Evolutionary conservation across 1,284 basidiomycete genomes (phyloP), one percentile per base, ranked within the genome.

Genomic region (Melampsora larici-populina): DNA sequence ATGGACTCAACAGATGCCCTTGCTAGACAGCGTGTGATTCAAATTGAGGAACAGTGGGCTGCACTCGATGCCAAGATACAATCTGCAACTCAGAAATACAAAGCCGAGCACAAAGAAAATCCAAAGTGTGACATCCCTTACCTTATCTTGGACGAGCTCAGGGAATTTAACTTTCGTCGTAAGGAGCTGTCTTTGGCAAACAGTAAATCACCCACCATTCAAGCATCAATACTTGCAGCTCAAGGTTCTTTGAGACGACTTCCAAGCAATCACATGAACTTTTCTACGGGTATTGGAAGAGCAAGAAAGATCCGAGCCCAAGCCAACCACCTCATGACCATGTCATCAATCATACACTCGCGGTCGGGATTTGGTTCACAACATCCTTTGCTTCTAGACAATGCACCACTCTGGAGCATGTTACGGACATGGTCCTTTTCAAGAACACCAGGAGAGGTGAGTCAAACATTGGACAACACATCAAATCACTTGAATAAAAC

Each of bases 151-250:
- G 46, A 73, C 33, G 51, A 65, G n/a, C 63, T 66, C 8, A 49
- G 65, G 49, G 71, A 73, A 31, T 73, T 64, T 49, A 73, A 73
- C 63, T 33, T 15, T 11, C 49, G 31, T 43, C 29, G 62, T 26
- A 51, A 36, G 17, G 33, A 73, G 18, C 51, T 65, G n/a, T 24
- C 63, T 11, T 5, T 73, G 3, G 1, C n/a, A 26, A 48, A 64
- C 9, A 33, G 58, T 15, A 24, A 29, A 36, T 48, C 62, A n/a
- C 71, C 60, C 17, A 17, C 71, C 36, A 18, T 31, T 31, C 48
- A 55, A 18, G 71, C 60, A 31, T 51, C 71, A 48, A 43, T 73
- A n/a, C 58, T 63, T 65, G 63, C 70, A 62, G 70, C 70, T 63
- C 70, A 73, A 43, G n/a, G n/a, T 21, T 63, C 48, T 15, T 31